Conservation (phyloP, 805 yeast genomes). For the Myxozyma neotropica region DNA sequence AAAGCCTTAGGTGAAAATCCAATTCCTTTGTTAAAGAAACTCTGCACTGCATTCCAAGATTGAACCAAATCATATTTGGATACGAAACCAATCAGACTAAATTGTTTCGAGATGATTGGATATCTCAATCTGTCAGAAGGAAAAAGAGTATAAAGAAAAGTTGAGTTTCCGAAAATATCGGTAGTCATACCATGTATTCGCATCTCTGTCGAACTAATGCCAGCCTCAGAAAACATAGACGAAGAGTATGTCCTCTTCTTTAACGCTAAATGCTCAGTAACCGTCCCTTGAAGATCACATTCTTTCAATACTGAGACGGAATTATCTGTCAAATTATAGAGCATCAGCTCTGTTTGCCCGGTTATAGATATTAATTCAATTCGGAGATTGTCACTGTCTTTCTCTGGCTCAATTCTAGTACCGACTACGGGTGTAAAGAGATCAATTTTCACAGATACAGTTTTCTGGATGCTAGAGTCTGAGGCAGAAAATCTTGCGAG, state of each 20-base stretch:
- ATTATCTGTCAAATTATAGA: neutral
- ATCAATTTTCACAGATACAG: neutral
- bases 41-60: constrained; percentile 6
- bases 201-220: neutral
- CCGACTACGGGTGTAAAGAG: constrained; percentile 3
- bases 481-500: neutral
- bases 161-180: constrained; percentile 1
- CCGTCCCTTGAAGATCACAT: neutral
- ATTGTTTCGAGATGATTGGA: constrained; percentile 17
- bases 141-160: constrained; percentile 16
- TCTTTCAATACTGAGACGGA: neutral
- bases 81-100: constrained; percentile 15
- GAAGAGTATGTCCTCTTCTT: neutral
- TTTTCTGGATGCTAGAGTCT: too few species aligned
- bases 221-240: neutral
- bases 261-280: neutral
- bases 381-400: neutral
- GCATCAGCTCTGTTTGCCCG: neutral
- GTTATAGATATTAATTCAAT: neutral
- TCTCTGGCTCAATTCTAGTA: neutral
- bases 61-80: neutral
- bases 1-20: constrained; percentile 12
- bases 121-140: constrained; percentile 20
- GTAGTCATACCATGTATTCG: constrained; percentile 8
- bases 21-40: neutral